Evolutionary conservation across 495 filamentous ascomycete species (phyloP).

Genomic region (Penicillium coprophilum): DNA sequence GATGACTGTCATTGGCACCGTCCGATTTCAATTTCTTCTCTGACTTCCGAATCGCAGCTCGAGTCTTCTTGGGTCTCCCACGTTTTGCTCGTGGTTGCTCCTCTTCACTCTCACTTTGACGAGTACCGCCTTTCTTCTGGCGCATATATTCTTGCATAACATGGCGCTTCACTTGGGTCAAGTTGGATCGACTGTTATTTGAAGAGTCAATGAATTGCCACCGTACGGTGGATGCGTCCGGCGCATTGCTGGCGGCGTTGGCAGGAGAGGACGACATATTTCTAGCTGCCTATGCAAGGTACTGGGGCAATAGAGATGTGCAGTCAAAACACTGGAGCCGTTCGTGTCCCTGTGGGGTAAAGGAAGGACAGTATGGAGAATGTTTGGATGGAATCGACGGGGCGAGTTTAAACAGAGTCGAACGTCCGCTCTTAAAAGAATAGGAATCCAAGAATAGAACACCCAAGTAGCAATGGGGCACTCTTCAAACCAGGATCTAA

Average conservation of each 20-base stretch:
- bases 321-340: background rate
- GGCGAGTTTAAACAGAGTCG: background rate
- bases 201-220: constrained; percentile 49
- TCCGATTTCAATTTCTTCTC: constrained; percentile 8
- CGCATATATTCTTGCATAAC: constrained; percentile 51
- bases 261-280: constrained; percentile 21
- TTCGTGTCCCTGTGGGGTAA: background rate
- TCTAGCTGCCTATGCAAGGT: background rate
- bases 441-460: background rate
- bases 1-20: background rate
- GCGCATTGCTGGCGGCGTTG: background rate
- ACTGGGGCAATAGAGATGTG: background rate
- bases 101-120: constrained; percentile 25
- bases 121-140: constrained; percentile 35
- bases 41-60: constrained; percentile 10
- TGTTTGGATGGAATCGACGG: background rate
- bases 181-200: constrained; percentile 38
- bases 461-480: background rate
- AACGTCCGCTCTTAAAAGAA: background rate
- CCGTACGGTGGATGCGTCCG: constrained; percentile 21
- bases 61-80: constrained; percentile 24
- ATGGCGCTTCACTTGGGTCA: constrained; percentile 48
- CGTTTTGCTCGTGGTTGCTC: constrained; percentile 19
- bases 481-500: background rate
- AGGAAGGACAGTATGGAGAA: too few species aligned